Evolutionary conservation across 2,329 filamentous ascomycete species (phyloP).

Genomic region (Aspergillus sp.): DNA sequence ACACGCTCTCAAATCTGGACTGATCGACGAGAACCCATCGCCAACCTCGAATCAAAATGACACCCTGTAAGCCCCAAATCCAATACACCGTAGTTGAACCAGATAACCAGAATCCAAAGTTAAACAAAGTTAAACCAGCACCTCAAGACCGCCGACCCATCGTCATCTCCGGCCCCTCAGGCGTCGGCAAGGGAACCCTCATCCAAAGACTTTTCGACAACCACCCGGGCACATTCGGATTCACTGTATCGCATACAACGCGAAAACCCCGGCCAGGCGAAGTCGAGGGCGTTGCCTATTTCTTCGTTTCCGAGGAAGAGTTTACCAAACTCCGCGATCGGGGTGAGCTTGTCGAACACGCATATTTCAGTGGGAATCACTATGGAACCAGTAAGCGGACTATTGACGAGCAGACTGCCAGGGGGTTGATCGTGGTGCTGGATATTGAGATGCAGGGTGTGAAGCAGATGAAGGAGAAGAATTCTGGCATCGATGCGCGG

Average conservation of each 20-base stretch:
- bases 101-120: too few relatives aligned
- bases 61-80: too few relatives aligned
- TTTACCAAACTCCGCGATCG: slow-evolving; percentile 64
- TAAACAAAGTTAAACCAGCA: not conserved
- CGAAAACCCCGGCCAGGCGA: slow-evolving; percentile 72
- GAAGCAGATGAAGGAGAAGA: slow-evolving; percentile 80
- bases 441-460: slow-evolving; percentile 92
- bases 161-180: slow-evolving; percentile 30
- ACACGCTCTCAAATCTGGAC: too few relatives aligned
- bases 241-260: slow-evolving; percentile 57
- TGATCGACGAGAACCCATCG: too few relatives aligned
- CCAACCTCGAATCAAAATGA: too few relatives aligned
- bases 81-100: too few relatives aligned
- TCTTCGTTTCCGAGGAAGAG: slow-evolving; percentile 63
- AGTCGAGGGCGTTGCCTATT: slow-evolving; percentile 70
- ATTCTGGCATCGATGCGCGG: slow-evolving; percentile 62
- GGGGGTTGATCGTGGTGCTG: slow-evolving; percentile 65
- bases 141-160: slow-evolving; percentile 22
- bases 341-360: slow-evolving; percentile 76
- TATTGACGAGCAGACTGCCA: slow-evolving; percentile 16
- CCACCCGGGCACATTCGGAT: slow-evolving; percentile 31
- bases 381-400: slow-evolving; percentile 72
- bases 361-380: slow-evolving; percentile 73
- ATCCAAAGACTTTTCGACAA: slow-evolving; percentile 27
- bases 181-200: slow-evolving; percentile 33